A percentile compares a stretch with the other conserved stretches of the same genome.
Evolutionary conservation across 140 eudicot genomes (phyloP).

Genomic region (Stevia rebaudiana): DNA sequence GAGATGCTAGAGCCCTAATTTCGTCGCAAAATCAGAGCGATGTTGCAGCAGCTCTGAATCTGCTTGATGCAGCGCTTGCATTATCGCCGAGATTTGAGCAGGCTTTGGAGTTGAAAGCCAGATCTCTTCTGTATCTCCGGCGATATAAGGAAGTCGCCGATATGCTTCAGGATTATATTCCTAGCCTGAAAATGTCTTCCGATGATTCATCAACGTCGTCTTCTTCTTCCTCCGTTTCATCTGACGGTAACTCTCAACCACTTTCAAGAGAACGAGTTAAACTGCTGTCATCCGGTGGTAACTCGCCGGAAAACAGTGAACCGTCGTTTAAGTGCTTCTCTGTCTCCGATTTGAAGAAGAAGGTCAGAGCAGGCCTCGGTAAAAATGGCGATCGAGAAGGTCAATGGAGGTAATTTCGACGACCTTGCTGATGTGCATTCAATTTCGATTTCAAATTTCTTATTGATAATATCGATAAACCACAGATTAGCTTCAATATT

Average conservation of each 20-base stretch:
- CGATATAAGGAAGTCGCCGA: slow-evolving; percentile 84
- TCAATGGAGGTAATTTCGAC: slow-evolving; percentile 80
- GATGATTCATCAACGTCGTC: slow-evolving; percentile 45
- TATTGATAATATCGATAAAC: slow-evolving; percentile 14
- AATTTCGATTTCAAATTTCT: background rate
- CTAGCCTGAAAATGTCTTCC: slow-evolving; percentile 66
- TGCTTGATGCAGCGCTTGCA: slow-evolving; percentile 77
- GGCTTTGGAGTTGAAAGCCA: slow-evolving; percentile 82
- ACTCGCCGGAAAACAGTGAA: slow-evolving; percentile 45
- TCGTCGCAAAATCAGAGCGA: slow-evolving; percentile 57
- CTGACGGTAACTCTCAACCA: slow-evolving; percentile 49
- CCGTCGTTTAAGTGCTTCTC: slow-evolving; percentile 80
- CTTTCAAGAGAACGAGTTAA: slow-evolving; percentile 51
- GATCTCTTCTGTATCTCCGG: slow-evolving; percentile 58
- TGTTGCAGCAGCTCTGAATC: slow-evolving; percentile 57
- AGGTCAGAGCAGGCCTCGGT: slow-evolving; percentile 60
- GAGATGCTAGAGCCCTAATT: slow-evolving; percentile 61
- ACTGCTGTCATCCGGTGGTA: slow-evolving; percentile 46
- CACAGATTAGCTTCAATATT: slow-evolving; percentile 37
- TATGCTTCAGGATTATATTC: slow-evolving; percentile 89
- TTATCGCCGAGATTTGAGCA: slow-evolving; percentile 62
- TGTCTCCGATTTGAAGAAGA: slow-evolving; percentile 91
- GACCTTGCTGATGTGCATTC: background rate
- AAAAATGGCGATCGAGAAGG: slow-evolving; percentile 71
- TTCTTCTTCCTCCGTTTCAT: slow-evolving; percentile 36